Conservation (phyloP, 371 early-diverging fungal genomes). For the Zopfochytrium polystomum region DNA sequence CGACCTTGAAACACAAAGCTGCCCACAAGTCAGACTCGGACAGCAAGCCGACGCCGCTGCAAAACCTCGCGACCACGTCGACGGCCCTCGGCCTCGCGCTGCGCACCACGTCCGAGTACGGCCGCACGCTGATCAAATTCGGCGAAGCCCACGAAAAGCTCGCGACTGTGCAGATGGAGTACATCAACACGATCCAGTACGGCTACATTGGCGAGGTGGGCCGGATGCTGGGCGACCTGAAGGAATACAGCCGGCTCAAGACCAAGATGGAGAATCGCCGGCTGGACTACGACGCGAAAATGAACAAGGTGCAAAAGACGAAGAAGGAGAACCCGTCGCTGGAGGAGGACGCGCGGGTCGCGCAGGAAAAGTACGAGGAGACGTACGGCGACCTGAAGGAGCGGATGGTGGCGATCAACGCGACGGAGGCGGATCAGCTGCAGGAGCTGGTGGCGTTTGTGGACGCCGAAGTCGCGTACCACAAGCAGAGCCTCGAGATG, state of each 20-base stretch:
- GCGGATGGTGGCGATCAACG: slow-evolving; percentile 47
- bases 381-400: slow-evolving; percentile 40
- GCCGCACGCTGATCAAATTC: slow-evolving; percentile 47
- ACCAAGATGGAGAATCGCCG: slow-evolving; percentile 85
- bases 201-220: slow-evolving; percentile 39
- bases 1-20: neutral
- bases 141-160: slow-evolving; percentile 67
- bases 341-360: slow-evolving; percentile 85
- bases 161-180: slow-evolving; percentile 58
- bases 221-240: slow-evolving; percentile 53
- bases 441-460: slow-evolving; percentile 53
- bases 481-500: slow-evolving; percentile 46
- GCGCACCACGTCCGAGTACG: neutral
- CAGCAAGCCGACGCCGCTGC: slow-evolving; percentile 10
- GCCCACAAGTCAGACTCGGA: slow-evolving; percentile 1
- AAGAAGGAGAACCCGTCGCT: slow-evolving; percentile 87
- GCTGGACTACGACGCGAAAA: slow-evolving; percentile 88
- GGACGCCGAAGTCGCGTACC: slow-evolving; percentile 58
- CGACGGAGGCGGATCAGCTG: slow-evolving; percentile 53
- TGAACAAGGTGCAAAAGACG: slow-evolving; percentile 75
- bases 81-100: slow-evolving; percentile 4
- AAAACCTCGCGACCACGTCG: slow-evolving; percentile 6
- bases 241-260: slow-evolving; percentile 65
- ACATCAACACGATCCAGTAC: slow-evolving; percentile 34
- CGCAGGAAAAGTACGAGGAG: slow-evolving; percentile 90